Conservation (phyloP, 129 eudicot species). For the Erigeron canadensis region DNA sequence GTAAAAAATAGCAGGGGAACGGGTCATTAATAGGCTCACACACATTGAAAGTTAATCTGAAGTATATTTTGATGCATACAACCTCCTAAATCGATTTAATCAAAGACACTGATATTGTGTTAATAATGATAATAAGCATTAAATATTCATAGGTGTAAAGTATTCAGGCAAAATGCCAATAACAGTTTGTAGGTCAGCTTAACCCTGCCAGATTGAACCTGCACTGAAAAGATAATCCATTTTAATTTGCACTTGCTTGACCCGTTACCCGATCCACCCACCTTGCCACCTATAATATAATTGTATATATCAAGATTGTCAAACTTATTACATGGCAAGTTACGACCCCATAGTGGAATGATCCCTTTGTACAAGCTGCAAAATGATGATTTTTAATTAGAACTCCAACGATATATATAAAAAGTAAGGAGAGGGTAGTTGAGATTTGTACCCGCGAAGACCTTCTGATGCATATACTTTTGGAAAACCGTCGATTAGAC, state of each 20-base stretch:
- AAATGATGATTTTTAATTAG: background rate
- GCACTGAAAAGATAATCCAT: background rate
- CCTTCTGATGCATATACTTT: constrained; percentile 58
- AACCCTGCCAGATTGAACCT: background rate
- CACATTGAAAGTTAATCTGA: background rate
- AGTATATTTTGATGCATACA: background rate
- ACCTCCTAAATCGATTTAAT: background rate
- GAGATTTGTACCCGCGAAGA: constrained; percentile 44
- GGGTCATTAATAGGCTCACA: background rate
- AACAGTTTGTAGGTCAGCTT: background rate
- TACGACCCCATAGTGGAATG: constrained; percentile 56
- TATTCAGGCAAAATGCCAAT: background rate
- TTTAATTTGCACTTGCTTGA: background rate
- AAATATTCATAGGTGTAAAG: background rate
- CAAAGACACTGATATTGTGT: background rate
- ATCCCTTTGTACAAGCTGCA: constrained; percentile 50
- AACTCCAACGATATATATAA: background rate
- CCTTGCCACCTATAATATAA: background rate
- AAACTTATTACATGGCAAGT: constrained; percentile 46
- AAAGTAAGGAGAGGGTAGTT: background rate
- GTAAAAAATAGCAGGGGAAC: background rate
- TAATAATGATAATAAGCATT: background rate
- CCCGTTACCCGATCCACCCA: background rate
- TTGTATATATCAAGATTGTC: background rate
- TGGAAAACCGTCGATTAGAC: constrained; percentile 33